Percentiles rank a stretch among this genome's conserved stretches.
These are phyloP conservation scores for Sporothrix luriei DNA, from an alignment of 2,329 filamentous ascomycete genomes.

Conservation along the genomic window DNA sequence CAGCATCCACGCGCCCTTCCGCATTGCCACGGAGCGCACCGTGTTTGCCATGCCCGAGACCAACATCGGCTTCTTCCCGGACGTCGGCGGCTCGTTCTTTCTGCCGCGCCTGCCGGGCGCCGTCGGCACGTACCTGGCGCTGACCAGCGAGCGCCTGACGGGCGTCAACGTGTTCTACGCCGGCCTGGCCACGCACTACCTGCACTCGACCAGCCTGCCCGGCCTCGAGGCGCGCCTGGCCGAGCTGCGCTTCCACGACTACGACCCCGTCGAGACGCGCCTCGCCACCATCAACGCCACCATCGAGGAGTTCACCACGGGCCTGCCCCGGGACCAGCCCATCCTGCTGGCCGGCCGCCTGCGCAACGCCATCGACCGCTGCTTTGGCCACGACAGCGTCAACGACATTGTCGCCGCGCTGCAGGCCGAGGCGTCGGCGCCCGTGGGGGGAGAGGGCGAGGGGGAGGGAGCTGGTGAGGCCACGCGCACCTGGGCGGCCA, in stretches of 20 bases:
- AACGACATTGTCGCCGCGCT: conserved; percentile 71
- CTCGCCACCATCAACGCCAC: conserved; percentile 77
- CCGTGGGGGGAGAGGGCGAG: conserved; percentile 52
- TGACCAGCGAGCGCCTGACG: conserved; percentile 81
- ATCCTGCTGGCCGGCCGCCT: conserved; percentile 69
- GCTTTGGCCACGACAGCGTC: conserved; percentile 70
- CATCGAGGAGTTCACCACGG: conserved; percentile 88
- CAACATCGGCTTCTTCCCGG: conserved; percentile 97
- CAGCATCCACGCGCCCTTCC: conserved; percentile 90
- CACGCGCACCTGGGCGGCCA: conserved; percentile 72
- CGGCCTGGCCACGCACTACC: conserved; percentile 92
- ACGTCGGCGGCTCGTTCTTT: conserved; percentile 96
- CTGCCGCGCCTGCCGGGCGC: conserved; percentile 84
- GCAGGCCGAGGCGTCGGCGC: conserved; percentile 58
- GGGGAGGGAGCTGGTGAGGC: conserved; percentile 63
- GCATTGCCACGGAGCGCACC: conserved; percentile 94
- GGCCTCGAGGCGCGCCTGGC: conserved; percentile 81
- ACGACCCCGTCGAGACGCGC: conserved; percentile 63
- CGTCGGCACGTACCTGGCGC: conserved; percentile 86
- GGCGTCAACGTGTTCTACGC: conserved; percentile 88
- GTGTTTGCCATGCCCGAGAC: conserved; percentile 99
- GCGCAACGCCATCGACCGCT: conserved; percentile 81
- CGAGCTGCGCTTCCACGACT: conserved; percentile 86
- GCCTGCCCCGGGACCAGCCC: conserved; percentile 74
- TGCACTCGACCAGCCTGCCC: conserved; percentile 85